Percentiles rank a stretch among this genome's conserved stretches.
Evolutionary conservation across 164 flowering plant species (phyloP).

Genomic region (Buxus sempervirens): DNA sequence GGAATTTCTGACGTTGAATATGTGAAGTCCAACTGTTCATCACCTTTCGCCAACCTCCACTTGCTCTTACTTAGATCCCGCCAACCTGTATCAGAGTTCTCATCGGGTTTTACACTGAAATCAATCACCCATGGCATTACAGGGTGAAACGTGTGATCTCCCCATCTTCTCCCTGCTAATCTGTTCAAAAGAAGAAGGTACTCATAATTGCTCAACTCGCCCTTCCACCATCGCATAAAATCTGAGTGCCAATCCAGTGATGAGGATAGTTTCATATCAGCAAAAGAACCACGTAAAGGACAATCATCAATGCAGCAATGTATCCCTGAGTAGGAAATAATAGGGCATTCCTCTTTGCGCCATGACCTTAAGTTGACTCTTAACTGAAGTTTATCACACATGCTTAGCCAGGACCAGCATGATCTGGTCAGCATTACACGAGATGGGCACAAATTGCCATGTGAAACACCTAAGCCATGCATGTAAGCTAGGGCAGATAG

Average conservation of each 20-base stretch:
- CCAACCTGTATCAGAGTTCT: slow-evolving; percentile 75
- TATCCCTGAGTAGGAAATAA: slow-evolving; percentile 17
- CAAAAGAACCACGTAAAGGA: slow-evolving; percentile 50
- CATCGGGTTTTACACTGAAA: slow-evolving; percentile 78
- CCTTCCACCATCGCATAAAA: slow-evolving; percentile 82
- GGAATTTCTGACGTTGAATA: slow-evolving; percentile 90
- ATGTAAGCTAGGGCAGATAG: slow-evolving; percentile 71
- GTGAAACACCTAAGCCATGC: slow-evolving; percentile 72
- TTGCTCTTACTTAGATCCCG: slow-evolving; percentile 86
- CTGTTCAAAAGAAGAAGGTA: slow-evolving; percentile 79
- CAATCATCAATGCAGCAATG: slow-evolving; percentile 45
- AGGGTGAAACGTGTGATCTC: slow-evolving; percentile 81
- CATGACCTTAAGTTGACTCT: slow-evolving; percentile 15
- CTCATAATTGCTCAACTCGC: slow-evolving; percentile 90
- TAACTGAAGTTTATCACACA: slow-evolving; percentile 32
- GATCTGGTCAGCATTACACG: slow-evolving; percentile 57
- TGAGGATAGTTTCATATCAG: slow-evolving; percentile 57
- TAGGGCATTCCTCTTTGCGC: slow-evolving; percentile 13
- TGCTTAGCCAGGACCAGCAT: slow-evolving; percentile 68
- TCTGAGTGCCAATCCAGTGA: slow-evolving; percentile 60
- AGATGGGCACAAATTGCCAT: slow-evolving; percentile 70
- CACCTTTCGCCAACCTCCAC: slow-evolving; percentile 98
- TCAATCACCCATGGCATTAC: slow-evolving; percentile 99
- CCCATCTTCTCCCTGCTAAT: slow-evolving; percentile 98
- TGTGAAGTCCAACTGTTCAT: slow-evolving; percentile 96